Base-by-base conservation (phyloP, 345 rosid genomes). In the Barbarea vulgaris region DNA sequence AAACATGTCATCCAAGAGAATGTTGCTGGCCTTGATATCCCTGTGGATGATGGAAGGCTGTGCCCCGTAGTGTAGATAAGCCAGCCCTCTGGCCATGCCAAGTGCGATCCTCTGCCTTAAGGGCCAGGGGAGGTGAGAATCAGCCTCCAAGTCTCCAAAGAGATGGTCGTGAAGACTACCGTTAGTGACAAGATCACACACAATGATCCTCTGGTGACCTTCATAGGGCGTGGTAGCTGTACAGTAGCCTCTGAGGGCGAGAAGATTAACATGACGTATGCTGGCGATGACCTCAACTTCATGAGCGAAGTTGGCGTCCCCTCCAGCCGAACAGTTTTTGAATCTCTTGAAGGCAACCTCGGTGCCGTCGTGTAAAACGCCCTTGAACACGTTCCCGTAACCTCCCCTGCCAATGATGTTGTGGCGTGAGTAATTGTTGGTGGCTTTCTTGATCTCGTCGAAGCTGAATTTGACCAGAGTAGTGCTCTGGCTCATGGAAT, bases 181-280 rank as follows among this genome's bases (percentile, higher is more conserved):
- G 61, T 91, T 93, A 54, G n/a, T 82, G 83, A 93, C 80, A 72
- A 91, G 80, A 69, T 93, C 96, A 64, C 98, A 91, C 34, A 88
- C 96, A 10, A 93, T 93, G 77, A 93, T 88, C 89, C 98, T 89
- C 85, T 93, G 98, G 77, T 93, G 97, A 75, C 98, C 97, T 84
- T 93, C 97, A 6, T 79, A 82, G 0, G 79, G 78, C 27, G 96
- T 91, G 4, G 96, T 88, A 15, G 98, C 96, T 3, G 85, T 93
- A 48, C 97, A 93, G 57, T 93, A 93, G 9, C 98, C 97, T 78
- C 91, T 81, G 60, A 93, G 69, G 11, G 91, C 89, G 0, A 93
- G 91, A 54, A 93, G 96, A 73, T 93, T 91, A 10, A 93, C 97
- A 14, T 93, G 97, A 61, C 93, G 80, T 6, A 93, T 93, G 12